Base-by-base conservation (phyloP, 2,329 filamentous ascomycete genomes). In the Calonectria honghensis region DNA sequence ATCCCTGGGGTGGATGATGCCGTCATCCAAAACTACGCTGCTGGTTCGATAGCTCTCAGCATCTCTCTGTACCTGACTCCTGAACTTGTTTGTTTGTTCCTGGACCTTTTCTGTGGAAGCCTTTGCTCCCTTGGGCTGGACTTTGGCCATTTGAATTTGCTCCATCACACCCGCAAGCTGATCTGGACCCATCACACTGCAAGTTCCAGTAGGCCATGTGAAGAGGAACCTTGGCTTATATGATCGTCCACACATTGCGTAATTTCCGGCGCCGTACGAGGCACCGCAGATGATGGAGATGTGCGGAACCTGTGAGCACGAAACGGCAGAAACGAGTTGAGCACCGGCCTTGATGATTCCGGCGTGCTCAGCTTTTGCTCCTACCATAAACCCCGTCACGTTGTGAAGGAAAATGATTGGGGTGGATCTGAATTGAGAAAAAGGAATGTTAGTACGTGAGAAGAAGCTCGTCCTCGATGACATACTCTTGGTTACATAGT, bases 361-460 rank as follows among this genome's bases (percentile, higher is more conserved):
- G 0, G 83, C 83, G 65, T 85, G 85, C 67, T 88, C 87, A 5
- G 86, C 85, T 72, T 87, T 86, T 7, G 84, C 76, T 4, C 87
- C 87, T 4, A 88, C 86, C 86, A 88, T 88, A 79, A 88, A 88
- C 1, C 87, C 87, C 0, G 87, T 88, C 0, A 88, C 86, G 54
- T 88, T 88, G 77, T 88, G 87, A 0, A 88, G 78, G 79, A 87
- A 88, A 6, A 88, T 78, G 18, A 88, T 87, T 0, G 87, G 86
- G 0, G 77, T 83, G 32, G 82, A 81, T 70, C 85, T 80, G 10
- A 6, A 39, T 24, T 31, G 9, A 66, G 32, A 13, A 24, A 31
- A 31, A 29, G 5, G 1, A n/a, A 9, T 20, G 41, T 65, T 24
- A 65, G 61, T 24, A 51, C 29, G 6, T 20, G 31, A 64, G 9